phyloP scores from a whole-genome alignment of 2,329 filamentous ascomycete genomes.

The Claviceps sp. region DNA sequence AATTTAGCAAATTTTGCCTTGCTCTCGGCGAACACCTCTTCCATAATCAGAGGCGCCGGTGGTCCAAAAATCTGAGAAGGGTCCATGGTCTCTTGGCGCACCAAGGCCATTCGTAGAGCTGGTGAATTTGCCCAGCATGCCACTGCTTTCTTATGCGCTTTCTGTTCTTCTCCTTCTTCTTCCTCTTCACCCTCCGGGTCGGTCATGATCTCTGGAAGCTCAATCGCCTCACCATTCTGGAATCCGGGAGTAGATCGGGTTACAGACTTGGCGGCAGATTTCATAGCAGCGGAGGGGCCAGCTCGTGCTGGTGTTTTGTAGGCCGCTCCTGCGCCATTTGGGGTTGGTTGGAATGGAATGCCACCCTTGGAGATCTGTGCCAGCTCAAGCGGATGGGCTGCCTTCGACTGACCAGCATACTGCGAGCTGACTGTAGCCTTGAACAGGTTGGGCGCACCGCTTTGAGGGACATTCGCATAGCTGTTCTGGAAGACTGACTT shows the following conservation, averaged over 20 bases:
- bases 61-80: conserved; percentile 79
- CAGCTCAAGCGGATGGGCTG: conserved; percentile 64
- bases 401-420: conserved; percentile 49
- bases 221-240: conserved; percentile 78
- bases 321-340: conserved; percentile 38
- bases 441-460: conserved; percentile 43
- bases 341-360: conserved; percentile 72
- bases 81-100: conserved; percentile 73
- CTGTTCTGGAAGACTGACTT: conserved; percentile 49
- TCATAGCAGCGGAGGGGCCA: conserved; percentile 26
- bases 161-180: conserved; percentile 43
- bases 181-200: conserved; percentile 83
- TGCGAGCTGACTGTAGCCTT: conserved; percentile 54
- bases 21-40: conserved; percentile 87
- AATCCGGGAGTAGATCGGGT: conserved; percentile 68
- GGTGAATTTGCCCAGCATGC: conserved; percentile 85
- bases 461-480: conserved; percentile 45
- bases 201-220: conserved; percentile 87
- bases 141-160: conserved; percentile 38
- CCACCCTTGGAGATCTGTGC: conserved; percentile 77
- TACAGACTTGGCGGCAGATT: conserved; percentile 46
- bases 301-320: conserved; percentile 59
- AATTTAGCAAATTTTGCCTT: conserved; percentile 80
- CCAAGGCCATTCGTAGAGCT: conserved; percentile 60
- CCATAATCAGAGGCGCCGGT: conserved; percentile 79